Evolutionary conservation across 2,329 filamentous ascomycete genomes (phyloP), one percentile per base, ranked within the genome.

Genomic region (Ophiostoma sp.): DNA sequence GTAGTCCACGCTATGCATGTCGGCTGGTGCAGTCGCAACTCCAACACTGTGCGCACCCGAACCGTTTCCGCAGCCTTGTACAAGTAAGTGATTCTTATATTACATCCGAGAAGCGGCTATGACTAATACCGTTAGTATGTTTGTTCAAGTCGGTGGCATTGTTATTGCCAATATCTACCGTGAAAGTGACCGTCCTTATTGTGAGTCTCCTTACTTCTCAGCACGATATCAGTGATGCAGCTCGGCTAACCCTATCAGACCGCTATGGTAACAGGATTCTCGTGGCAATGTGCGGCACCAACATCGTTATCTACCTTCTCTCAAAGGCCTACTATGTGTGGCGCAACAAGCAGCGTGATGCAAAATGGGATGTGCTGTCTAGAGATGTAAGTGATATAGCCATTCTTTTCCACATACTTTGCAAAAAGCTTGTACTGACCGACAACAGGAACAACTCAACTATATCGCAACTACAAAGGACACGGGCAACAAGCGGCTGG

Each of bases 391-490:
- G 49, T 55, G 8, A n/a, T 55, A 14, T 7, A 27, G 27, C 27
- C 3, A 27, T 12, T 45, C 42, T 11, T 11, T 4, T 27, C 49
- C 49, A 27, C 18, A 8, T 3, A 27, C 7, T 27, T 27, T 27
- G 27, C 18, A 18, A 18, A 3, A 7, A 41, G 12, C 55, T 41
- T 14, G 2, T 16, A 8, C 49, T 14, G 38, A 41, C 58, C 40
- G 58, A 62, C 58, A 41, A 40, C 36, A 62, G 58, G 58, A 55
- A 62, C 58, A 62, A 62, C 58, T 62, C 40, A 27, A 62, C 58
- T 62, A 62, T 36, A 62, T 62, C 40, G 36, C 58, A 36, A 62
- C 58, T 11, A 62, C 58, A 27, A 62, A 62, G 58, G 58, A 62
- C 14, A 36, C 4, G 16, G 58, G 58, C 38, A 62, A 62, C 58